A percentile compares a stretch with the other conserved stretches of the same genome.
Evolutionary conservation across 2,329 filamentous ascomycete genomes (phyloP).

Genomic region (Sarocladium strictum): DNA sequence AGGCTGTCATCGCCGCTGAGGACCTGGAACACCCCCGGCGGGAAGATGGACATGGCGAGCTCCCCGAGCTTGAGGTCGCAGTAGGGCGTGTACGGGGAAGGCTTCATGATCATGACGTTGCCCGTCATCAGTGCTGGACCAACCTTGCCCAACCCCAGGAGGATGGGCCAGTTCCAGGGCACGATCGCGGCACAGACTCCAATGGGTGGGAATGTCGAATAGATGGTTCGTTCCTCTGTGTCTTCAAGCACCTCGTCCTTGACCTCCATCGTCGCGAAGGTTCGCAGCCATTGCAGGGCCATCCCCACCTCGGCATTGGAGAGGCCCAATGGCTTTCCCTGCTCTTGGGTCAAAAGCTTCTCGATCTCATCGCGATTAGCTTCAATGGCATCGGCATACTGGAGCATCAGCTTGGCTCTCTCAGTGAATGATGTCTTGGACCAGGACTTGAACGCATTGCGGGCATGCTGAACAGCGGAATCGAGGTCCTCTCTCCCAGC

Average conservation of each 20-base stretch:
- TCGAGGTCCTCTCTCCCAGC: conserved; percentile 23
- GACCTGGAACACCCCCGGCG: conserved; percentile 53
- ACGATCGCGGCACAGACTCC: conserved; percentile 40
- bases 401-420: conserved; percentile 17
- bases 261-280: conserved; percentile 21
- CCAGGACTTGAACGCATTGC: conserved; percentile 23
- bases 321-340: conserved; percentile 10
- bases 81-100: conserved; percentile 54
- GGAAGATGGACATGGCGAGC: conserved; percentile 44
- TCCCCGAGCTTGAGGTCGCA: conserved; percentile 54
- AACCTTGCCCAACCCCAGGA: conserved; percentile 47
- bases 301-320: conserved; percentile 16
- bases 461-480: conserved; percentile 21
- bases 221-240: conserved; percentile 16
- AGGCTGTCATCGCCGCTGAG: conserved; percentile 55
- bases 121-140: conserved; percentile 51
- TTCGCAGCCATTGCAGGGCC: conserved; percentile 19
- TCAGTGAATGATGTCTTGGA: conserved; percentile 19
- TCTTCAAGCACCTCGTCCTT: conserved; percentile 22
- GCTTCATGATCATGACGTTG: conserved; percentile 50
- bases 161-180: conserved; percentile 47
- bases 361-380: conserved; percentile 17
- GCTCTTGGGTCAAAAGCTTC: conserved; percentile 13
- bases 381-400: conserved; percentile 22
- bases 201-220: conserved; percentile 21